Percentiles rank a stretch among this genome's conserved stretches.
Evolutionary conservation across 2,329 filamentous ascomycete genomes (phyloP).

Genomic region (Emergomyces orientalis): DNA sequence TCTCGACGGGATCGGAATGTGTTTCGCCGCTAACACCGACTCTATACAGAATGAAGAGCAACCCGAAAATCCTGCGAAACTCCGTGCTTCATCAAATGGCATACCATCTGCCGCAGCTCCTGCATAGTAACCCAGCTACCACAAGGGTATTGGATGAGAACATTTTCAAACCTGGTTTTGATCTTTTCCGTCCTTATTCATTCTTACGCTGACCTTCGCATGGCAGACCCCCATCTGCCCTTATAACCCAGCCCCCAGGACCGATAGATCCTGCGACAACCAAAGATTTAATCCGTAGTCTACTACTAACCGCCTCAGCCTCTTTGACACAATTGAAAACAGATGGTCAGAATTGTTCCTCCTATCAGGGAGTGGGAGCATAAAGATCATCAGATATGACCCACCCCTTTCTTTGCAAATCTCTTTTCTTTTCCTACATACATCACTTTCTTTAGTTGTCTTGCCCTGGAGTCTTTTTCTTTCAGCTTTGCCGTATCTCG

Average conservation of each 20-base stretch:
- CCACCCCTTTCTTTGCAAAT: conserved; percentile 1
- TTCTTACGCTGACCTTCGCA: conserved; percentile 3
- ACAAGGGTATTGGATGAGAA: conserved; percentile 2
- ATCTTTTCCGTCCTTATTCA: conserved; percentile 5
- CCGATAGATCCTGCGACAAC: background rate
- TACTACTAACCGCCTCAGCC: background rate
- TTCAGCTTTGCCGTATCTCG: background rate
- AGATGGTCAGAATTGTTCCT: background rate
- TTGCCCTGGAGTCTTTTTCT: background rate
- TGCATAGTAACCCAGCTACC: conserved; percentile 6
- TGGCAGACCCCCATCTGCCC: background rate
- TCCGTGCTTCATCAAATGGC: conserved; percentile 15
- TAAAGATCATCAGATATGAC: background rate
- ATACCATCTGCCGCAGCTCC: conserved; percentile 13
- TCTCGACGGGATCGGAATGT: background rate
- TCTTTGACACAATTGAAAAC: background rate
- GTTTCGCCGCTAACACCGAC: conserved; percentile 10
- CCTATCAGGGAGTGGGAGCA: background rate
- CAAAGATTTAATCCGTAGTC: background rate
- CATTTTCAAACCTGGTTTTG: conserved; percentile 6
- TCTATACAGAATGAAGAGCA: conserved; percentile 12
- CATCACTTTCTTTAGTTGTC: background rate
- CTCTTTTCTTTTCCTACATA: background rate
- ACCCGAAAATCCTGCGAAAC: conserved; percentile 14
- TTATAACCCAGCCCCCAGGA: background rate